phyloP scores from a whole-genome alignment of 345 rosid genomes.

The Euphorbia lathyris region DNA sequence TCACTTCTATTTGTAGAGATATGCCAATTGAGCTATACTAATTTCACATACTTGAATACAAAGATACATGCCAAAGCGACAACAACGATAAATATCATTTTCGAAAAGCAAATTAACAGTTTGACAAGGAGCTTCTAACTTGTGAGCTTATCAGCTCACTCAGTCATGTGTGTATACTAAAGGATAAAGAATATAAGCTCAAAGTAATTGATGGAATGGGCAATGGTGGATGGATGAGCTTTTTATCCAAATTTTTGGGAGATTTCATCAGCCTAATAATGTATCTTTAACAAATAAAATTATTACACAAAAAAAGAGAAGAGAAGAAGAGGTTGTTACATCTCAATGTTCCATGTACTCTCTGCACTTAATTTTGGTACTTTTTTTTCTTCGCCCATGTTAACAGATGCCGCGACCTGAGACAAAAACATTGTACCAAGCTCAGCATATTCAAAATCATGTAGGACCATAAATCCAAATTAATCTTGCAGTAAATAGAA shows the following conservation, averaged over 20 bases:
- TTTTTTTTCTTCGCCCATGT: slow-evolving; percentile 59
- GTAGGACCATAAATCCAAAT: background rate
- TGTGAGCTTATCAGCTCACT: slow-evolving; percentile 13
- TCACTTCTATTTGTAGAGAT: too few relatives aligned
- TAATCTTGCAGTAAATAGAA: too few relatives aligned
- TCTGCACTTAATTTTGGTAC: slow-evolving; percentile 70
- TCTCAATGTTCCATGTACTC: slow-evolving; percentile 70
- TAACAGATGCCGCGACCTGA: slow-evolving; percentile 63
- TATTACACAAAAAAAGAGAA: slow-evolving; percentile 7
- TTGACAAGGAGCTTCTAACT: slow-evolving; percentile 9
- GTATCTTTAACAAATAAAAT: slow-evolving; percentile 3
- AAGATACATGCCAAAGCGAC: background rate
- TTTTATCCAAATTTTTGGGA: slow-evolving; percentile 18
- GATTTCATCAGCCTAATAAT: slow-evolving; percentile 9
- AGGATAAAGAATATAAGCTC: background rate
- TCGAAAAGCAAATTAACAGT: slow-evolving; percentile 4
- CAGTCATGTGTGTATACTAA: slow-evolving; percentile 8
- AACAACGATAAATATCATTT: slow-evolving; percentile 8
- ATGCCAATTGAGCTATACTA: too few relatives aligned
- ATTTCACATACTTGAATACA: background rate
- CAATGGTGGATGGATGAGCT: slow-evolving; percentile 1
- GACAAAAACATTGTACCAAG: slow-evolving; percentile 4
- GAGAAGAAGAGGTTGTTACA: too few relatives aligned
- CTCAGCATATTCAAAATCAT: slow-evolving; percentile 1
- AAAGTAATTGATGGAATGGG: slow-evolving; percentile 5